Conservation (phyloP, 331 rosid species). For the Malus hybrid region DNA sequence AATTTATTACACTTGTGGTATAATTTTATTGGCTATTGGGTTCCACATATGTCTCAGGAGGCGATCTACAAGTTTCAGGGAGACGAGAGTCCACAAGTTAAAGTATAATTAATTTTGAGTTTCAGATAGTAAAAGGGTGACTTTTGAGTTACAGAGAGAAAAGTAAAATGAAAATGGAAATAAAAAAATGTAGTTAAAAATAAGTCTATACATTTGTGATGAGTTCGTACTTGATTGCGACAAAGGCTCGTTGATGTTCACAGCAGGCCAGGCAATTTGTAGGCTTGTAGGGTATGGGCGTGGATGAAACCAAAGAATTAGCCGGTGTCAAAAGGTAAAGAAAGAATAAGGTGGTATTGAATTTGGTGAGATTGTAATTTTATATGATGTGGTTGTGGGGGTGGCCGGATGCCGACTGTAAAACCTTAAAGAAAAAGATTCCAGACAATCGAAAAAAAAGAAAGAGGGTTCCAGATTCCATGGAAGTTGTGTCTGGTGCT, state of each 20-base stretch:
- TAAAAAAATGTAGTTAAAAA: too few species aligned
- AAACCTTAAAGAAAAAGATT: too few species aligned
- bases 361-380: neutral
- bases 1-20: too few species aligned
- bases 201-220: neutral
- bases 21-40: too few species aligned
- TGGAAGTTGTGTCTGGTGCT: neutral
- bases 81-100: too few species aligned
- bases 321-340: neutral
- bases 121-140: fast-evolving
- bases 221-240: neutral
- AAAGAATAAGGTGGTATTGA: neutral
- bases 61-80: too few species aligned
- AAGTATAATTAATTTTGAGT: too few species aligned
- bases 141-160: too few species aligned
- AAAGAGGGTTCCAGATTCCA: neutral
- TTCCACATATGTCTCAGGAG: too few species aligned
- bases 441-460: too few species aligned
- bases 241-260: too few species aligned
- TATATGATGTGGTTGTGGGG: neutral
- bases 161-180: too few species aligned
- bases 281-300: neutral
- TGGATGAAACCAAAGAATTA: conserved; percentile 4
- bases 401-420: conserved; percentile 4
- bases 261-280: neutral